Percentiles rank a stretch among this genome's conserved stretches.
Evolutionary conservation across 148 eudicot species (phyloP).

Genomic region (Nepenthes gracilis): DNA sequence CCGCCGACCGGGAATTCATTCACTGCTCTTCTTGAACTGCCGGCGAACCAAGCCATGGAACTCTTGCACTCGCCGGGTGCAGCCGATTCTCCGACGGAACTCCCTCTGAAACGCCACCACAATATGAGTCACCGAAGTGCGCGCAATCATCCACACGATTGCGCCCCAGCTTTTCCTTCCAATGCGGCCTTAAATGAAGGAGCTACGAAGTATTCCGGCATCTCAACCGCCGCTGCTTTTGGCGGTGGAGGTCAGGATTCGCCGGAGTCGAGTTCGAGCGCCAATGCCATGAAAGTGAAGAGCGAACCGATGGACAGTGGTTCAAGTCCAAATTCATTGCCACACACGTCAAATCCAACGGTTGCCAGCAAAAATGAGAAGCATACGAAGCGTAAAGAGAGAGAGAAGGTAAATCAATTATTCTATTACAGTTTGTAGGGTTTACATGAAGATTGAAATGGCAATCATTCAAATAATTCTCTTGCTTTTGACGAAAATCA

Average conservation of each 20-base stretch:
- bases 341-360: conserved; percentile 28
- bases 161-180: conserved; percentile 49
- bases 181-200: conserved; percentile 40
- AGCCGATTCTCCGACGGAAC: conserved; percentile 10
- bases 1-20: conserved; percentile 46
- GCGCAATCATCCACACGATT: conserved; percentile 5
- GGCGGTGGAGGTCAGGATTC: conserved; percentile 13
- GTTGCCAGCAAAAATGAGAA: conserved; percentile 28
- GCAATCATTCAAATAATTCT: neutral
- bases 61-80: conserved; percentile 43
- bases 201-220: conserved; percentile 55
- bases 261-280: conserved; percentile 16
- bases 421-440: conserved; percentile 9
- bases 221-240: conserved; percentile 13
- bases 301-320: conserved; percentile 63
- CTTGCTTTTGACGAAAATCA: conserved; percentile 13
- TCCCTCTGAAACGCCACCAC: neutral
- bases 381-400: conserved; percentile 64
- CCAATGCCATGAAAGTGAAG: conserved; percentile 27
- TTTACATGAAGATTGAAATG: conserved; percentile 4
- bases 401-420: conserved; percentile 48
- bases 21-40: conserved; percentile 75
- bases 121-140: conserved; percentile 2
- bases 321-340: conserved; percentile 35
- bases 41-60: conserved; percentile 66